Base-by-base conservation (phyloP, 2,329 filamentous ascomycete genomes). In the Aspergillus texensis region DNA sequence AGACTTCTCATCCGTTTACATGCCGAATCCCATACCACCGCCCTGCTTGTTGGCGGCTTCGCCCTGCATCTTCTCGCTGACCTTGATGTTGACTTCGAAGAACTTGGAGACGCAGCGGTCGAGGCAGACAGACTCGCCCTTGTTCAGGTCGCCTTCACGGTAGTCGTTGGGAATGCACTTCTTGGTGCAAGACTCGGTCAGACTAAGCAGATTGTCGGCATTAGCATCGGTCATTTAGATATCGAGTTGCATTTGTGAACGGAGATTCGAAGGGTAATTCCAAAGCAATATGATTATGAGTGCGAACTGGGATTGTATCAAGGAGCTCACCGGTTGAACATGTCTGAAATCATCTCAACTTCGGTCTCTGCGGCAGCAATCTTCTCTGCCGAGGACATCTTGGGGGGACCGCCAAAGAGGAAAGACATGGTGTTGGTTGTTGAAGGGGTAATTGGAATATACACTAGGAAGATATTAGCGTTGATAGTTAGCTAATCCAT, bases 31-130 rank as follows among this genome's bases (percentile, higher is more conserved):
- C 65, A 82, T 79, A 50, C 82, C 84, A 36, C 84, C 84, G 46
- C 82, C 85, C 64, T 88, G 87, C 74, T 87, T 86, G 67, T 87
- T 85, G 74, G 88, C 87, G 56, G 91, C 92, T 81, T 96, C 91
- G 68, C 90, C 88, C 82, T 97, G 93, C 89, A 98, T 93, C 83
- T 96, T 92, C 83, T 98, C 94, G 74, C 91, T 94, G 64, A 98
- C 92, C 85, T 97, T 98, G 85, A 97, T 89, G 80, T 97, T 96
- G 75, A 97, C 94, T 73, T 98, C 94, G 83, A 99, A 97, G 85
- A 98, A 99, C 85, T 99, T 99, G 77, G 91, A 87, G 63, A 96
- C 92, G 83, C 96, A 99, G 75, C 95, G 92, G 83, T 99, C 95
- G 72, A 99, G 89, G 84, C 96, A 99, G 73, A 99, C 95, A 71